phyloP scores from a whole-genome alignment of 106 monocot species.

The Narthecium ossifragum region DNA sequence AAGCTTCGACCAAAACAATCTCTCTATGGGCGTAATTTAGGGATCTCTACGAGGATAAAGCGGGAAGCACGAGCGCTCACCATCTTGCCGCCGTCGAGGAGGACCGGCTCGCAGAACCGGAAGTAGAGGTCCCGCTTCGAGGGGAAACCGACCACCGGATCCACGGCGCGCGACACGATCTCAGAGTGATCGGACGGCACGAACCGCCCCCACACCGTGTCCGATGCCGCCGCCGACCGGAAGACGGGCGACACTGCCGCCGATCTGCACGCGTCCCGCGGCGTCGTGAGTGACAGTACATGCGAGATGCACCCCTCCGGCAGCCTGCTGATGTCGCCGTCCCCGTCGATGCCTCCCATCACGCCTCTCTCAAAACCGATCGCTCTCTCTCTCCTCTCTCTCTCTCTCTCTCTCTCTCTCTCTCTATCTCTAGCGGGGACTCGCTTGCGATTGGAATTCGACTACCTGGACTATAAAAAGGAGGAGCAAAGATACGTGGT shows the following conservation, averaged over 20 bases:
- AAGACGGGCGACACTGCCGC: conserved; percentile 28
- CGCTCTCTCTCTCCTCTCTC: neutral
- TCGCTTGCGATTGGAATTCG: too few relatives aligned
- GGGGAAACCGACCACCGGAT: conserved; percentile 11
- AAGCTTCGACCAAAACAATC: too few relatives aligned
- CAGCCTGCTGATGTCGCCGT: neutral
- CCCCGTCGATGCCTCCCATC: neutral
- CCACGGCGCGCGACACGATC: conserved; percentile 26
- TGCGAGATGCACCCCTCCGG: conserved; percentile 44
- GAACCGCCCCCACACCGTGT: conserved; percentile 40
- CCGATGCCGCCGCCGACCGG: conserved; percentile 32
- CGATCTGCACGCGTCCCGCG: conserved; percentile 33
- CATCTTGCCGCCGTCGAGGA: conserved; percentile 39
- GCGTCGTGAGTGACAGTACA: conserved; percentile 35
- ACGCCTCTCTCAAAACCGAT: neutral
- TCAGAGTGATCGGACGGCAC: conserved; percentile 28
- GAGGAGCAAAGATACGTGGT: too few relatives aligned
- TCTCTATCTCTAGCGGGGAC: neutral
- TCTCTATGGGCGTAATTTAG: too few relatives aligned
- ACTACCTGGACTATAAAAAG: too few relatives aligned
- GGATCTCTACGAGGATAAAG: neutral
- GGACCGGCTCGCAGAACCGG: conserved; percentile 32
- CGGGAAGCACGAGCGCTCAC: conserved; percentile 3
- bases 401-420: conserved; percentile 3
- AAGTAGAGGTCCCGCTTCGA: conserved; percentile 45